Base-by-base conservation (phyloP, 192 early-diverging fungal genomes). In the Backusella parvicylindrica region DNA sequence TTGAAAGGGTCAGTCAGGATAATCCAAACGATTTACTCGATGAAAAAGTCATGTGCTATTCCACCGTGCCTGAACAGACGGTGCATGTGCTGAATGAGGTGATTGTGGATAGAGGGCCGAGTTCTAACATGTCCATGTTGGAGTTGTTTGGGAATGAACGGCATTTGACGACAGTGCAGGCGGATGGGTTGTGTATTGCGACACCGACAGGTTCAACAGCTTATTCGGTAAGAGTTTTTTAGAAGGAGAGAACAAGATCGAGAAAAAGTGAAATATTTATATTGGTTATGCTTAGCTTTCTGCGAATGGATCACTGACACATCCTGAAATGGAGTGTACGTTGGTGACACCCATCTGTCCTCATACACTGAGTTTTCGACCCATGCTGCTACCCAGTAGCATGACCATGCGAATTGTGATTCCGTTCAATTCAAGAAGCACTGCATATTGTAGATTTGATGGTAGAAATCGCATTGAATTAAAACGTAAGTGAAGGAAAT, bases 41-140 rank as follows among this genome's bases (percentile, higher is more conserved):
- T 35, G 80, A 83, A 31, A 69, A 84, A 40, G 76, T 86, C 6
- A 82, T 81, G 2, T 87, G 84, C 9, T 84, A 86, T 0, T 74
- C 81, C 1, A 88, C 89, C 56, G 69, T 89, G 56, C 90, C 93
- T 40, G 82, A 78, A 9, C 82, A 91, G 78, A 92, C 92, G 1
- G 94, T 96, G 83, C 89, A 96, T 76, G 94, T 99, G 32, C 79
- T 99, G 75, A 99, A 99, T 71, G 97, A 99, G 68, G 75, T 99
- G 12, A 93, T 96, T 6, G 89, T 99, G 26, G 97, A 99, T 81
- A 90, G 97, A 41, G 94, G 97, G 9, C 96, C 96, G 5, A 92
- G 88, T 64, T 89, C 97, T 5, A 96, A 94, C 71, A 93, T 99
- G 90, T 88, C 88, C 32, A 84, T 94, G 75, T 84, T 99, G 41